phyloP scores from a whole-genome alignment of 1,284 basidiomycete species.

The Pseudozyma sp. region DNA sequence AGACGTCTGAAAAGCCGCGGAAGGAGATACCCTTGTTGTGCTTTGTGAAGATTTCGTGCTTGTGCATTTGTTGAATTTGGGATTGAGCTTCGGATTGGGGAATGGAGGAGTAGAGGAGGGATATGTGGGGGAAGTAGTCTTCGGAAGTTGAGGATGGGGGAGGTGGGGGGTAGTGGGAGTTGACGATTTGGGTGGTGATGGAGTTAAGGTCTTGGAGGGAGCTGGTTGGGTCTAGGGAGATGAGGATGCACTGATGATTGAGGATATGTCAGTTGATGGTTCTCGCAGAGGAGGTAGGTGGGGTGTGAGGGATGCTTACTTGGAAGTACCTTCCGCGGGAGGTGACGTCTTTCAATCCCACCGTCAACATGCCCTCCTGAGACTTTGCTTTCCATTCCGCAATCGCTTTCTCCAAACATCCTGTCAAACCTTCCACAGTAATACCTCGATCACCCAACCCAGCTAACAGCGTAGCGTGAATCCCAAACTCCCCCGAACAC shows the following conservation, averaged over 20 bases:
- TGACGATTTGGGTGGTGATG: slow-evolving; percentile 1
- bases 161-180: slow-evolving; percentile 18
- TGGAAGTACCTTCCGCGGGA: slow-evolving; percentile 34
- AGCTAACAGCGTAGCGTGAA: slow-evolving; percentile 38
- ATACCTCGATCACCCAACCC: slow-evolving; percentile 20
- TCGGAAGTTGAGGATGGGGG: slow-evolving; percentile 5
- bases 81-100: slow-evolving; percentile 12
- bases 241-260: background rate
- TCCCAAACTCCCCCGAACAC: slow-evolving; percentile 14
- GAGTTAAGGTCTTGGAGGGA: too few species aligned
- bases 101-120: slow-evolving; percentile 38
- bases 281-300: background rate
- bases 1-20: slow-evolving; percentile 1
- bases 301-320: slow-evolving; percentile 1
- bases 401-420: background rate
- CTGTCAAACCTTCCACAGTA: background rate
- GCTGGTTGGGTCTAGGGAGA: background rate
- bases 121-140: slow-evolving; percentile 45
- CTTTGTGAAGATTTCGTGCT: slow-evolving; percentile 1
- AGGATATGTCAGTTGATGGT: background rate
- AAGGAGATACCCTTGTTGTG: background rate
- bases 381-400: background rate
- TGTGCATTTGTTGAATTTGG: slow-evolving; percentile 22
- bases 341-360: slow-evolving; percentile 16
- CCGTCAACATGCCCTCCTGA: background rate